phyloP scores from a whole-genome alignment of 768 basidiomycete genomes.

The Roridomyces roridus region DNA sequence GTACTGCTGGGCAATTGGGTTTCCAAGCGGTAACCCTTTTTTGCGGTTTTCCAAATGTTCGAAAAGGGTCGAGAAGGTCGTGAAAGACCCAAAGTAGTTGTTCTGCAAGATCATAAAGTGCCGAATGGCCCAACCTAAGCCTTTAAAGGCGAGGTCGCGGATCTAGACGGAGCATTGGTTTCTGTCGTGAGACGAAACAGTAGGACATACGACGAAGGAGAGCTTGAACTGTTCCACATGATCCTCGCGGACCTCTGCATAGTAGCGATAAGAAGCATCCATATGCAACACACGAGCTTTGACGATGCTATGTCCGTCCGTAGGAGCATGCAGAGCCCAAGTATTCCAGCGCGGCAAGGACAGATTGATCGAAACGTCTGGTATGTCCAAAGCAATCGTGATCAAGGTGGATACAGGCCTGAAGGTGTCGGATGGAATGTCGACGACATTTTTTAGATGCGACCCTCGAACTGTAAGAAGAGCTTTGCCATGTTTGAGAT shows the following conservation, averaged over 20 bases:
- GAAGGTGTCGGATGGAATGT: slow-evolving; percentile 75
- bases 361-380: slow-evolving; percentile 63
- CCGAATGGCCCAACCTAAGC: slow-evolving; percentile 87
- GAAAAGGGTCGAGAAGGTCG: slow-evolving; percentile 85
- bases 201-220: slow-evolving; percentile 58
- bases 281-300: slow-evolving; percentile 61
- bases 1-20: slow-evolving; percentile 82
- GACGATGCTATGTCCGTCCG: slow-evolving; percentile 66
- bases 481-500: slow-evolving; percentile 49
- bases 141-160: slow-evolving; percentile 64
- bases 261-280: slow-evolving; percentile 78
- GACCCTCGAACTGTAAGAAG: slow-evolving; percentile 71
- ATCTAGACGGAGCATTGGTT: slow-evolving; percentile 41
- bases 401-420: slow-evolving; percentile 72
- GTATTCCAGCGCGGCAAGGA: slow-evolving; percentile 92
- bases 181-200: slow-evolving; percentile 1
- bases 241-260: slow-evolving; percentile 66
- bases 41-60: slow-evolving; percentile 82
- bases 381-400: slow-evolving; percentile 65
- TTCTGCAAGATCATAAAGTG: slow-evolving; percentile 89
- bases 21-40: slow-evolving; percentile 68
- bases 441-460: slow-evolving; percentile 52
- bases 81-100: slow-evolving; percentile 95
- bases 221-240: slow-evolving; percentile 82
- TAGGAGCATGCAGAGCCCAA: slow-evolving; percentile 68